phyloP scores from a whole-genome alignment of 257 asterid species.

The Solanum ossicruentum region DNA sequence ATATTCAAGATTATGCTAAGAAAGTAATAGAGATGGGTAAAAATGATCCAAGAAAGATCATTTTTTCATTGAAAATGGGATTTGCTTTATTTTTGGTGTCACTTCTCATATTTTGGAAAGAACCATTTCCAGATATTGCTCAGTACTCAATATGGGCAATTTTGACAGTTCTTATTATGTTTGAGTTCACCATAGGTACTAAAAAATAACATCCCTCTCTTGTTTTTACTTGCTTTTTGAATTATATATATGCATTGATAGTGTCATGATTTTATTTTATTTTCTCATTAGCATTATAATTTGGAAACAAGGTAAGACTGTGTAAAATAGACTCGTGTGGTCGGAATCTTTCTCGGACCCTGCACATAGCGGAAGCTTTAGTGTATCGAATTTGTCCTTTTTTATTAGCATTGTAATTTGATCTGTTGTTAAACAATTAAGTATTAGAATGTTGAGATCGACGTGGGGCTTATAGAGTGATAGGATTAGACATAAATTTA shows the following conservation, averaged over 20 bases:
- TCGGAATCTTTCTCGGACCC: no score
- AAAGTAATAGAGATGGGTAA: conserved; percentile 29
- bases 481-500: neutral
- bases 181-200: conserved; percentile 34
- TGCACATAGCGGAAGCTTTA: no score
- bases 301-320: no score
- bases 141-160: conserved; percentile 43
- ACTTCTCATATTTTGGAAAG: conserved; percentile 29
- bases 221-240: neutral
- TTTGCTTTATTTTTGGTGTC: conserved; percentile 31
- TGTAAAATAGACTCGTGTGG: no score
- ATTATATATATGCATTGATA: no score
- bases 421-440: neutral
- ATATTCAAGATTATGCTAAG: conserved; percentile 3
- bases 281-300: no score
- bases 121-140: conserved; percentile 14
- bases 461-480: neutral
- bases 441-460: no score
- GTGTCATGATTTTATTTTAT: no score
- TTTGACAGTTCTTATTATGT: conserved; percentile 37
- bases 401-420: neutral
- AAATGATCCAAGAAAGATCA: conserved; percentile 28
- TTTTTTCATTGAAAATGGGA: conserved; percentile 29
- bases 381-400: no score
- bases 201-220: neutral